A percentile compares a stretch with the other conserved stretches of the same genome.
phyloP scores from a whole-genome alignment of 202 grass and related monocot genomes.

The Panicum hallii region DNA sequence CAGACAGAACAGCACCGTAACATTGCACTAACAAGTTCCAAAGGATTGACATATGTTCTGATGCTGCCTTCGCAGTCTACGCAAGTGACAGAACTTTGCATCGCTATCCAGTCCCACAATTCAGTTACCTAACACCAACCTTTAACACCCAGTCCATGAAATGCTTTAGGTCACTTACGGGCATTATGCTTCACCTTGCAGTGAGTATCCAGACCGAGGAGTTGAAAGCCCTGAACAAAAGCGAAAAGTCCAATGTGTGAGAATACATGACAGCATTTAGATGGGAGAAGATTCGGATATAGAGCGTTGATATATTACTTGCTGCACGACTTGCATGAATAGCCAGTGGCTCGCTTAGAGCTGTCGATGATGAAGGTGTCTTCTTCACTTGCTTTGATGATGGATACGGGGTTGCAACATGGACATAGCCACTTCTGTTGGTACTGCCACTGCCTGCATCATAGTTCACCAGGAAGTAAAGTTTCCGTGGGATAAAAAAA shows the following conservation, averaged over 20 bases:
- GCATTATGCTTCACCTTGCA: constrained; percentile 59
- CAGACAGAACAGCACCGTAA: background rate
- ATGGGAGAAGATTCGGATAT: background rate
- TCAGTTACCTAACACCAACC: background rate
- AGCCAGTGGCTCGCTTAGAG: constrained; percentile 52
- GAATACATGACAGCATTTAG: background rate
- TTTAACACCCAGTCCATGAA: background rate
- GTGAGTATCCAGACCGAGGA: constrained; percentile 61
- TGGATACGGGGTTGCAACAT: constrained; percentile 72
- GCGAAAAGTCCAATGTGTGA: background rate
- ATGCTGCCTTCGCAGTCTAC: background rate
- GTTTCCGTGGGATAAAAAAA: background rate
- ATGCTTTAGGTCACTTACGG: background rate
- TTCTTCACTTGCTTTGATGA: constrained; percentile 57
- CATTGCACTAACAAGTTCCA: constrained; percentile 2
- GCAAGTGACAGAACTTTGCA: background rate
- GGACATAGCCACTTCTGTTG: constrained; percentile 54
- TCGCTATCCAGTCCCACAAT: background rate
- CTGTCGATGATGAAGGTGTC: constrained; percentile 52
- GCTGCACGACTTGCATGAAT: constrained; percentile 63
- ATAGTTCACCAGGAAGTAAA: constrained; percentile 25
- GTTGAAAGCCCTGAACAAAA: constrained; percentile 56
- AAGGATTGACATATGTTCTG: background rate
- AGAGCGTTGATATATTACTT: constrained; percentile 41
- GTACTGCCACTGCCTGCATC: constrained; percentile 36